A percentile compares a stretch with the other conserved stretches of the same genome.
Conservation (phyloP, 2,329 filamentous ascomycete genomes). For the Claviceps fusiformis region DNA sequence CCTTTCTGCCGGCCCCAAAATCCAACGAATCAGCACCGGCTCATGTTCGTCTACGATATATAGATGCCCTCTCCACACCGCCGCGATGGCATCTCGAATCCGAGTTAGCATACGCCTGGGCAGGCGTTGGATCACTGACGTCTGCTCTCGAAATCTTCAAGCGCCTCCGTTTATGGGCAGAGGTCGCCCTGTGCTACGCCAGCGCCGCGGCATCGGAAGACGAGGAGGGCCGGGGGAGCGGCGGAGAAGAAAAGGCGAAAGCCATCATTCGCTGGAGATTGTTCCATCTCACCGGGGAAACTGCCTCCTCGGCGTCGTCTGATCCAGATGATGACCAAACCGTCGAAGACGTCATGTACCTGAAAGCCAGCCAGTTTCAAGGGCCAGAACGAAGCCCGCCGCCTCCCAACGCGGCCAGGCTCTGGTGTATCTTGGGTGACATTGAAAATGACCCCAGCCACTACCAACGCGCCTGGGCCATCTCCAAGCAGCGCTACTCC, state of each 20-base stretch:
- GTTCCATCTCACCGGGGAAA: slow-evolving; percentile 47
- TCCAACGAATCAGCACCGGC: slow-evolving; percentile 66
- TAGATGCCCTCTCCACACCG: slow-evolving; percentile 72
- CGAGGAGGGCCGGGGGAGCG: slow-evolving; percentile 36
- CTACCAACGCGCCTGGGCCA: slow-evolving; percentile 78
- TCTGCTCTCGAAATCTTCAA: slow-evolving; percentile 95
- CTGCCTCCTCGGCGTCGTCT: slow-evolving; percentile 14
- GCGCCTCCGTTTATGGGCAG: slow-evolving; percentile 82
- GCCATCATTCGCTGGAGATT: slow-evolving; percentile 65
- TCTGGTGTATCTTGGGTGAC: slow-evolving; percentile 91
- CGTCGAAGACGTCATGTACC: slow-evolving; percentile 38
- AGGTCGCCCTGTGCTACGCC: slow-evolving; percentile 82
- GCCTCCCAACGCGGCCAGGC: slow-evolving; percentile 68
- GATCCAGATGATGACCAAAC: slow-evolving; percentile 39
- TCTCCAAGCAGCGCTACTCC: slow-evolving; percentile 68
- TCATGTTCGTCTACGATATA: slow-evolving; percentile 63
- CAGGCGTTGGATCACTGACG: slow-evolving; percentile 69
- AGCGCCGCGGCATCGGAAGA: slow-evolving; percentile 44
- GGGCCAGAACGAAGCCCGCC: slow-evolving; percentile 56
- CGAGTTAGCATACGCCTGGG: slow-evolving; percentile 88
- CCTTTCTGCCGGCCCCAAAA: slow-evolving; percentile 69
- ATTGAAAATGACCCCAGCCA: slow-evolving; percentile 60
- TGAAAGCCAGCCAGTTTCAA: slow-evolving; percentile 37
- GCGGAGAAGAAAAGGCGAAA: slow-evolving; percentile 66
- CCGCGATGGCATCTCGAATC: slow-evolving; percentile 90